phyloP scores from a whole-genome alignment of 2,329 filamentous ascomycete species.

The Akanthomyces lecanii region DNA sequence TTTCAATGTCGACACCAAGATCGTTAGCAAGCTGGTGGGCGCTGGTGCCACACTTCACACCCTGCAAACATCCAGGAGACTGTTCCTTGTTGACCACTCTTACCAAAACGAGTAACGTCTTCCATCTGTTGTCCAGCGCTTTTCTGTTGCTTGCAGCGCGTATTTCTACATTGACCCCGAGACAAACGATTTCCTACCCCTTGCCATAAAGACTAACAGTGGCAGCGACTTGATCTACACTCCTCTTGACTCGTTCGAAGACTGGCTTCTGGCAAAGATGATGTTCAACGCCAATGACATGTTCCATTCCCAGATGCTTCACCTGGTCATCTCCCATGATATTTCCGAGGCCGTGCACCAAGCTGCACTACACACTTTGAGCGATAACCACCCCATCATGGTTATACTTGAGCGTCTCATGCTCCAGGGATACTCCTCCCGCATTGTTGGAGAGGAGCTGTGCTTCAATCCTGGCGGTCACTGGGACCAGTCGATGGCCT shows the following conservation, averaged over 20 bases:
- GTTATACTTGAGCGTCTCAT: conserved; percentile 32
- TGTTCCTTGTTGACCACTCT: conserved; percentile 40
- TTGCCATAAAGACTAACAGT: conserved; percentile 45
- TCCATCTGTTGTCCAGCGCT: conserved; percentile 26
- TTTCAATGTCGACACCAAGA: conserved; percentile 32
- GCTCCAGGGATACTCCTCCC: conserved; percentile 25
- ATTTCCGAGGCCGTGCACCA: conserved; percentile 40
- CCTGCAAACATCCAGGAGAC: conserved; percentile 33
- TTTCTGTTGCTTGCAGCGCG: conserved; percentile 39
- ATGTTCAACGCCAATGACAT: conserved; percentile 46
- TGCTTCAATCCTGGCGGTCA: conserved; percentile 28
- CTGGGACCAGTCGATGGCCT: conserved; percentile 31
- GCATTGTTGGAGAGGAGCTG: conserved; percentile 21
- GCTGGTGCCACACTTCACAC: conserved; percentile 26
- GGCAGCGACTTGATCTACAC: conserved; percentile 39
- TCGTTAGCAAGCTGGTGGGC: conserved; percentile 27
- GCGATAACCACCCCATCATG: conserved; percentile 41
- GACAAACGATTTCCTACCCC: conserved; percentile 41
- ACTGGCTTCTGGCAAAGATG: conserved; percentile 50
- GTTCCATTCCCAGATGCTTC: conserved; percentile 40
- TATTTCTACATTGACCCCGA: conserved; percentile 42
- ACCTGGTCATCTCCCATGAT: conserved; percentile 41
- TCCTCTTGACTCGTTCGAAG: conserved; percentile 37
- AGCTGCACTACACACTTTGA: conserved; percentile 43
- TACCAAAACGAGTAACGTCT: conserved; percentile 29